A percentile compares a stretch with the other conserved stretches of the same genome.
Conservation (phyloP, 306 rosid species). For the Quercus ilex region DNA sequence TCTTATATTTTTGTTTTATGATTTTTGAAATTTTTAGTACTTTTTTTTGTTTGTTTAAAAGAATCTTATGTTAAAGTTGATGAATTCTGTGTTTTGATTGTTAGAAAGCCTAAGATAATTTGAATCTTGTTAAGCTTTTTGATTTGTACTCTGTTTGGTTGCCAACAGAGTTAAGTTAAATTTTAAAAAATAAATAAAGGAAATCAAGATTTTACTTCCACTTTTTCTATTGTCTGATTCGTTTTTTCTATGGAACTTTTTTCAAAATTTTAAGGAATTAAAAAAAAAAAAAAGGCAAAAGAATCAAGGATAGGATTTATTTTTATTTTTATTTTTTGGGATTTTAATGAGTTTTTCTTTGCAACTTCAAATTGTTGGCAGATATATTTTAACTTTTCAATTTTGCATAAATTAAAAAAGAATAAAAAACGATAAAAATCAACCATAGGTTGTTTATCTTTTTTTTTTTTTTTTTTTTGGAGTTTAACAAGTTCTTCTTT, state of each 20-base stretch:
- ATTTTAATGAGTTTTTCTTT: too few species aligned
- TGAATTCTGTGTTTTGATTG: not conserved
- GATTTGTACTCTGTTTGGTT: not conserved
- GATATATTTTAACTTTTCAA: too few species aligned
- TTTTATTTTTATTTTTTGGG: not conserved
- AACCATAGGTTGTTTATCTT: too few species aligned
- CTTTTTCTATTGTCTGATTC: not conserved
- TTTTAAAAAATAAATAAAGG: not conserved
- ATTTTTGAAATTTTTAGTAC: not conserved
- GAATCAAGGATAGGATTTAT: not conserved
- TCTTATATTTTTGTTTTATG: not conserved
- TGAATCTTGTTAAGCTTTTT: not conserved
- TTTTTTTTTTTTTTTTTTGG: too few species aligned
- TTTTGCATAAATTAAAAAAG: too few species aligned
- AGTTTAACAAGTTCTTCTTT: too few species aligned
- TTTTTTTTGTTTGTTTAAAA: not conserved
- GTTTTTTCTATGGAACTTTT: not conserved
- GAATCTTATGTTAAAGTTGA: not conserved
- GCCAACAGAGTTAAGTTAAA: not conserved
- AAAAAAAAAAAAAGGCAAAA: not conserved
- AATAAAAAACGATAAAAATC: too few species aligned
- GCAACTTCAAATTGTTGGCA: too few species aligned
- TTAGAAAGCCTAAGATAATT: not conserved
- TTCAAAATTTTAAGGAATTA: not conserved
- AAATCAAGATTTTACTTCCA: not conserved